Evolutionary conservation across 345 rosid species (phyloP), one percentile per base, ranked within the genome.

Genomic region (Balakata baccata): DNA sequence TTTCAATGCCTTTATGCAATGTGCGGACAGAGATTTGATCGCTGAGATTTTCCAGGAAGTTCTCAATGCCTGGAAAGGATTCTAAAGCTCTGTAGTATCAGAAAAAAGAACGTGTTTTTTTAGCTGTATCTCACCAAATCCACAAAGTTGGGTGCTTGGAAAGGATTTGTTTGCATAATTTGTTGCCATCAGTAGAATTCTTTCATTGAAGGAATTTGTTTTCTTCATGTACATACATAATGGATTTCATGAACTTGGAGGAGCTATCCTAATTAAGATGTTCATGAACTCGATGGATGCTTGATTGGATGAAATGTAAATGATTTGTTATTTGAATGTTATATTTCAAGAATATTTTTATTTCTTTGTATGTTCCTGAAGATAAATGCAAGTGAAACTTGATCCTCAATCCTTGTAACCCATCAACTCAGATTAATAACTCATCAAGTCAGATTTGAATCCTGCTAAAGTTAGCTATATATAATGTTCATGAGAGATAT

Each of bases 61-160:
- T 56, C 96, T 95, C 2, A 83, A 64, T 75, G 85, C 90, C 57
- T 95, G 99, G 99, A 90, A 89, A 89, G 98, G 97, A 47, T 90
- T 92, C 90, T 95, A 80, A 82, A 49, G 34, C 41, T 70, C 71
- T 62, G 53, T 59, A 51, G 62, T 13, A 60, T 17, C 11, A 20
- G 20, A 34, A 58, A 58, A 75, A 73, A 17, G 64, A 67, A 67
- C 34, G 23, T 23, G 68, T 45, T 43, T 20, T 4, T 49, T 68
- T 29, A 8, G 17, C 67, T 45, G 23, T 56, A 52, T 68, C 22
- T 51, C 47, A 43, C 20, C 29, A 66, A 34, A 52, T 54, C 73
- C 65, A 67, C 53, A n/a, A 47, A 77, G 38, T 29, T 54, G 77
- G 71, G 59, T 60, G 59, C n/a, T 49, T 74, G 54, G 67, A 60